phyloP scores from a whole-genome alignment of 148 eudicot species.

The Vaccinium darrowii region DNA sequence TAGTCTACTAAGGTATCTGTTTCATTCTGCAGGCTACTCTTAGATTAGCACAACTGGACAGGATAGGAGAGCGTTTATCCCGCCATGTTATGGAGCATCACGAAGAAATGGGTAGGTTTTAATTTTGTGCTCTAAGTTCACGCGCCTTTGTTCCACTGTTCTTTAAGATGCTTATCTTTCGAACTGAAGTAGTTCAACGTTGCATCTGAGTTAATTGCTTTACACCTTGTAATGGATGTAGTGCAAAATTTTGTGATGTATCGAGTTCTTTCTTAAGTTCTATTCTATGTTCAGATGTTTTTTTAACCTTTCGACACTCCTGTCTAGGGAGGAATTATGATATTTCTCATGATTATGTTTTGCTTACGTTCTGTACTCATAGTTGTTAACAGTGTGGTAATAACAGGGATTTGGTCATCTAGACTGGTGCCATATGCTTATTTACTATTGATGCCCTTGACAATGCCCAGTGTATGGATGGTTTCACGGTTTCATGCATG shows the following conservation, averaged over 20 bases:
- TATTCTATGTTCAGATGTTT: neutral
- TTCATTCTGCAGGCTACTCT: constrained; percentile 67
- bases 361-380: neutral
- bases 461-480: neutral
- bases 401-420: neutral
- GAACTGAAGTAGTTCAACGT: neutral
- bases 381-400: neutral
- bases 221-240: neutral
- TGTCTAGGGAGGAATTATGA: neutral
- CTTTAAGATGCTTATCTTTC: constrained; percentile 4
- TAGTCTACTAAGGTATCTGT: constrained; percentile 20
- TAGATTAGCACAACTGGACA: constrained; percentile 86
- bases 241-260: neutral
- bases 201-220: neutral
- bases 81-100: constrained; percentile 93
- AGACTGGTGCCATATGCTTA: neutral
- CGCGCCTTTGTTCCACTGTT: neutral
- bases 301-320: neutral
- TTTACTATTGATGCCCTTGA: neutral
- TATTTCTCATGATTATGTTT: neutral
- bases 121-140: neutral
- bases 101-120: constrained; percentile 85
- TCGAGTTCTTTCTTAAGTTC: neutral
- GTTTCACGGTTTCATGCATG: neutral
- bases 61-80: constrained; percentile 66